Conservation (phyloP, 768 basidiomycete species). For the Boletus fagicola region DNA sequence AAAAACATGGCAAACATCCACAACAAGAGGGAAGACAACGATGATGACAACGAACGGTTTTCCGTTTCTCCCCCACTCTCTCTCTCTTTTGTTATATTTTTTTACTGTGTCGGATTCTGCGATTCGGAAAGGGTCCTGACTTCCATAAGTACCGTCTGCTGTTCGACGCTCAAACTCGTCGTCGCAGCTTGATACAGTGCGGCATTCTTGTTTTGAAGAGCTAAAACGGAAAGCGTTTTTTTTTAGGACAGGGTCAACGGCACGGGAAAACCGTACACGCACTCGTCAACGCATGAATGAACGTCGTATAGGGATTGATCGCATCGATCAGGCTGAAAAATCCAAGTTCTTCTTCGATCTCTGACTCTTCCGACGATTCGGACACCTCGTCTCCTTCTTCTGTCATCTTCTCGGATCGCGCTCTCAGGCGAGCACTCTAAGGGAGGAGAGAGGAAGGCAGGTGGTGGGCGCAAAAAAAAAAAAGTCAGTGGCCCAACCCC, state of each 20-base stretch:
- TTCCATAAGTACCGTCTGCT: conserved; percentile 82
- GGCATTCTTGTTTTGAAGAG: conserved; percentile 72
- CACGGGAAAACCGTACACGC: background rate
- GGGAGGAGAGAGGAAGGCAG: background rate
- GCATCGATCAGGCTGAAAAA: conserved; percentile 82
- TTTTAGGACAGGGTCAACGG: background rate
- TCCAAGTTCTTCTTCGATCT: conserved; percentile 79
- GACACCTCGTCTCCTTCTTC: conserved; percentile 32
- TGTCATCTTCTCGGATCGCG: conserved; percentile 47
- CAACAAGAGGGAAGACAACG: no score
- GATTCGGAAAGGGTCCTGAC: conserved; percentile 71
- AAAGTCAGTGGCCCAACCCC: background rate
- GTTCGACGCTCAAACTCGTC: conserved; percentile 67
- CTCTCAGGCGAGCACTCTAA: conserved; percentile 72
- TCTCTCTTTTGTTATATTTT: no score
- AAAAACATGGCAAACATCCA: no score
- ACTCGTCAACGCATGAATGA: conserved; percentile 80
- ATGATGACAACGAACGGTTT: no score
- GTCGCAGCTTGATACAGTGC: conserved; percentile 69
- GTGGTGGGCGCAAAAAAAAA: background rate
- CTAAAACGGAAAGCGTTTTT: background rate
- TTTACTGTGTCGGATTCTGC: conserved; percentile 13
- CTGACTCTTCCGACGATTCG: conserved; percentile 51
- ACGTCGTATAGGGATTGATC: conserved; percentile 73
- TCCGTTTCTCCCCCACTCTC: no score